These are phyloP conservation scores for Boechera retrofracta DNA, from an alignment of 345 rosid genomes.

Conservation along the genomic window DNA sequence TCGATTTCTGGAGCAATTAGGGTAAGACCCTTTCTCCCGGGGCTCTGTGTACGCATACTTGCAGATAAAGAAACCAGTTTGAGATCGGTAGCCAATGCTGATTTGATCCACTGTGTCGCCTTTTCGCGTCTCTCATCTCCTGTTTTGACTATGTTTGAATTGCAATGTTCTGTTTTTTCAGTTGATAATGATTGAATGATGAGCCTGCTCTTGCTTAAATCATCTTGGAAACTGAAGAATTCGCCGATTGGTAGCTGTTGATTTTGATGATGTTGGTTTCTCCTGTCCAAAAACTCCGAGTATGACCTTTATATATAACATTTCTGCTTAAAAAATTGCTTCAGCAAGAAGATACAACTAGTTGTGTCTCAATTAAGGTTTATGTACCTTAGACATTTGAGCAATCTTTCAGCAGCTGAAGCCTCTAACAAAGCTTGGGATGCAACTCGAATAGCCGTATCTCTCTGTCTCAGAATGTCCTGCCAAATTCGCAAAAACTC, in stretches of 20 bases:
- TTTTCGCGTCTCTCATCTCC: constrained; percentile 56
- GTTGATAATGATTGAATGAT: constrained; percentile 53
- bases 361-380: neutral
- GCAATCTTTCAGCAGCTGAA: constrained; percentile 66
- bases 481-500: constrained; percentile 23
- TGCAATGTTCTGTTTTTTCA: constrained; percentile 26
- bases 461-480: constrained; percentile 65
- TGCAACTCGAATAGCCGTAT: constrained; percentile 59
- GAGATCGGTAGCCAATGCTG: constrained; percentile 68
- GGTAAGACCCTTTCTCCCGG: constrained; percentile 36
- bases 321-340: neutral
- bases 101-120: constrained; percentile 62
- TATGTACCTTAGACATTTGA: constrained; percentile 66
- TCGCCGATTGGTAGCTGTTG: constrained; percentile 54
- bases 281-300: constrained; percentile 58
- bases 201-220: constrained; percentile 52
- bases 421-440: constrained; percentile 71
- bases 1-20: constrained; percentile 26
- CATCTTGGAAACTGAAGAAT: constrained; percentile 63
- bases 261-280: constrained; percentile 42
- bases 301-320: constrained; percentile 50
- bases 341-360: constrained; percentile 17
- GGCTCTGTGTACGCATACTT: constrained; percentile 22
- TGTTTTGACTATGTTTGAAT: constrained; percentile 38
- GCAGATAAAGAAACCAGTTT: constrained; percentile 35